Conservation (phyloP, 352 stramenopile genomes). For the Phytophthora lateralis region DNA sequence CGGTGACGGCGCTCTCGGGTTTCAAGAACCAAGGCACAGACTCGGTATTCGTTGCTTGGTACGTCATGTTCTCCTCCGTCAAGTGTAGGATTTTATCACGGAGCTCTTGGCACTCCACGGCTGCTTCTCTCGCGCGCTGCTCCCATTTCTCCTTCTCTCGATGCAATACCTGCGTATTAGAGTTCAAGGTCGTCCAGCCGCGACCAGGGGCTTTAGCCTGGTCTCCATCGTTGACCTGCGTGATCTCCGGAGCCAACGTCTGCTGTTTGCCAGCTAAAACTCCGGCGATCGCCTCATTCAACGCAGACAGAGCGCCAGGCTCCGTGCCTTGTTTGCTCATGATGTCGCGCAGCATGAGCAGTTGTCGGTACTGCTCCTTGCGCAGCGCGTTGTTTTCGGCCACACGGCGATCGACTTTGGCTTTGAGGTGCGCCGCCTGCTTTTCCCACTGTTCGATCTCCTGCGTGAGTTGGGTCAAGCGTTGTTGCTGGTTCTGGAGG, state of each 20-base stretch:
- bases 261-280: conserved; percentile 30
- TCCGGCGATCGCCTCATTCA: conserved; percentile 68
- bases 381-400: conserved; percentile 68
- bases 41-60: conserved; percentile 26
- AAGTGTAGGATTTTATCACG: conserved; percentile 52
- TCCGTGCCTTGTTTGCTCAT: conserved; percentile 64
- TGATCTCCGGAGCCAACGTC: background rate
- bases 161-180: conserved; percentile 28
- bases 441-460: conserved; percentile 42
- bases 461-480: conserved; percentile 20
- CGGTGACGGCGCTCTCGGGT: conserved; percentile 40
- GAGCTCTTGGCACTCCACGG: conserved; percentile 50
- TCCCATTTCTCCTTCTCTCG: conserved; percentile 78
- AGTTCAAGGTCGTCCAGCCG: conserved; percentile 12
- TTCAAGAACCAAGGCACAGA: conserved; percentile 50
- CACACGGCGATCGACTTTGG: conserved; percentile 66
- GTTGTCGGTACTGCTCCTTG: conserved; percentile 76
- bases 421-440: conserved; percentile 43
- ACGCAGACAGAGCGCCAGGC: conserved; percentile 42
- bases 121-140: conserved; percentile 53
- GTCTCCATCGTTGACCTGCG: conserved; percentile 9
- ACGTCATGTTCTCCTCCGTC: conserved; percentile 45
- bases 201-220: conserved; percentile 13
- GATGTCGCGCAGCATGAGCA: conserved; percentile 74
- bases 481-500: conserved; percentile 22